phyloP scores from a whole-genome alignment of 208 protist species.

The Crithidia sp. region DNA sequence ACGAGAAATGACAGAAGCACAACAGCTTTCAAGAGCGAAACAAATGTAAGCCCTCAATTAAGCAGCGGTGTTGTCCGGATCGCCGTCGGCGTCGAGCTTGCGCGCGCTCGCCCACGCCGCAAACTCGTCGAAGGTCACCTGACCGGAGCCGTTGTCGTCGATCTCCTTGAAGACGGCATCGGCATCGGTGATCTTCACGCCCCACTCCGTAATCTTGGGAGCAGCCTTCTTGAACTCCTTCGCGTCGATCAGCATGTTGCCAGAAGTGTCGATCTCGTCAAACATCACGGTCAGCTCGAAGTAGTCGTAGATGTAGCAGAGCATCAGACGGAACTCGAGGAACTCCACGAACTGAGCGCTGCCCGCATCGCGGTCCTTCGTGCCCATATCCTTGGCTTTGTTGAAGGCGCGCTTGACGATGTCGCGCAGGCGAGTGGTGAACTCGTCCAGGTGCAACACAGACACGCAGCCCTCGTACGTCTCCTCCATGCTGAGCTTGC shows the following conservation, averaged over 20 bases:
- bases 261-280: slow-evolving; percentile 79
- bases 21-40: background rate
- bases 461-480: slow-evolving; percentile 54
- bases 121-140: slow-evolving; percentile 86
- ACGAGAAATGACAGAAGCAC: slow-evolving; percentile 6
- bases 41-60: slow-evolving; percentile 1
- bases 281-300: slow-evolving; percentile 84
- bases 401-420: slow-evolving; percentile 86
- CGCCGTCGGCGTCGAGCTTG: slow-evolving; percentile 58
- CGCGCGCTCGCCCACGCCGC: slow-evolving; percentile 56
- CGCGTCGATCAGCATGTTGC: slow-evolving; percentile 67
- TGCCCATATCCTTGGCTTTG: slow-evolving; percentile 68
- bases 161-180: slow-evolving; percentile 75
- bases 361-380: slow-evolving; percentile 33
- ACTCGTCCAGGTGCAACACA: slow-evolving; percentile 60
- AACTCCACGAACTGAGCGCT: slow-evolving; percentile 62
- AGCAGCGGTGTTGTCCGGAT: slow-evolving; percentile 44
- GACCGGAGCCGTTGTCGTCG: slow-evolving; percentile 67
- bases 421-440: slow-evolving; percentile 64
- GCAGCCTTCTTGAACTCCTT: slow-evolving; percentile 72
- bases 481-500: slow-evolving; percentile 68
- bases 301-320: slow-evolving; percentile 75
- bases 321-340: slow-evolving; percentile 81
- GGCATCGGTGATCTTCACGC: slow-evolving; percentile 55
- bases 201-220: slow-evolving; percentile 66